Conservation (phyloP, 1,139 yeast genomes). For the Diutina mesorugosa region DNA sequence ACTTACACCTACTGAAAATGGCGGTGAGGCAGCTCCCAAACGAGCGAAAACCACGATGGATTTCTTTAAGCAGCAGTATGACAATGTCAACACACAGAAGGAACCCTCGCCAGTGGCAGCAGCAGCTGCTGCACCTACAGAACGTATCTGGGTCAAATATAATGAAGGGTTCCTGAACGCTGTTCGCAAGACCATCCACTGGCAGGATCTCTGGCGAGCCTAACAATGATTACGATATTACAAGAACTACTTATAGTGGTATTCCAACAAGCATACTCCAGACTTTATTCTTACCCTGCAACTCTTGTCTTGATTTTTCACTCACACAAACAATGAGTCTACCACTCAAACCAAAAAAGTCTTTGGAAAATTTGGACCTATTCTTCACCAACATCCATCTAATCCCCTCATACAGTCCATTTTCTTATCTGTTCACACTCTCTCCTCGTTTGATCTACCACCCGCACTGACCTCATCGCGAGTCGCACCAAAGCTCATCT, state of each 20-base stretch:
- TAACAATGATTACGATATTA: too few relatives aligned
- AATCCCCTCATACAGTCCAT: too few relatives aligned
- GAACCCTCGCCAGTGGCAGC: background rate
- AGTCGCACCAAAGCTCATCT: background rate
- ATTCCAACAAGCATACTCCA: too few relatives aligned
- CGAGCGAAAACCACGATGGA: slow-evolving; percentile 18
- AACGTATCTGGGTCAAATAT: slow-evolving; percentile 78
- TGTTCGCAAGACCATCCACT: slow-evolving; percentile 70
- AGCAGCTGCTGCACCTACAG: background rate
- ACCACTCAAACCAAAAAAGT: too few relatives aligned
- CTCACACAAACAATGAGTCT: too few relatives aligned
- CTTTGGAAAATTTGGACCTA: too few relatives aligned
- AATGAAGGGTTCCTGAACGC: slow-evolving; percentile 94
- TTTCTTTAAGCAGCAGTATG: slow-evolving; percentile 28
- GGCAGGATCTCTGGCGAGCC: slow-evolving; percentile 54
- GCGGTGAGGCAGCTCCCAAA: slow-evolving; percentile 7
- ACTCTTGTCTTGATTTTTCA: too few relatives aligned
- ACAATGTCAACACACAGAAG: slow-evolving; percentile 8
- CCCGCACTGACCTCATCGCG: background rate
- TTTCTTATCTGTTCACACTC: background rate
- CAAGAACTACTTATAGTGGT: too few relatives aligned
- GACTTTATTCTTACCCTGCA: too few relatives aligned
- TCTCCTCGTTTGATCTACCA: background rate
- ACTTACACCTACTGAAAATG: background rate
- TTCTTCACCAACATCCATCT: background rate